Percentiles rank a stretch among this genome's conserved stretches.
phyloP scores from a whole-genome alignment of 2,329 filamentous ascomycete species.

The Zasmidium cellare region DNA sequence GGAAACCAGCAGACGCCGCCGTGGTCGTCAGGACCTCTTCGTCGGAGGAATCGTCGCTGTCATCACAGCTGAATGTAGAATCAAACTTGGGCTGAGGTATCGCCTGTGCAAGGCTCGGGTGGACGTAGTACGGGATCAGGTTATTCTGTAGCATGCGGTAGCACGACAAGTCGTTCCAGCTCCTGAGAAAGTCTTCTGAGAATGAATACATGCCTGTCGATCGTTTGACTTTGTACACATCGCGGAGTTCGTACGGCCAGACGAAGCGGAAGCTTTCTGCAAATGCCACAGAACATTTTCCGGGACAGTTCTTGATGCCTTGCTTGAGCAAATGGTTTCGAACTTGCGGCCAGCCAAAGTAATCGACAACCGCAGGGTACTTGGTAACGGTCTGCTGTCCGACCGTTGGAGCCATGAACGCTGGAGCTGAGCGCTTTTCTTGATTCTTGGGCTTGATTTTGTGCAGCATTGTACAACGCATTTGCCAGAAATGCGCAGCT shows the following conservation, averaged over 20 bases:
- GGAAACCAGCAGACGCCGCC: not conserved
- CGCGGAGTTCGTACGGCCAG: slow-evolving; percentile 21
- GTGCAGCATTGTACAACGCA: slow-evolving; percentile 21
- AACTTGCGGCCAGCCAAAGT: slow-evolving; percentile 24
- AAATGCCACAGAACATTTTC: slow-evolving; percentile 18
- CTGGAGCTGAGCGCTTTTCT: slow-evolving; percentile 6
- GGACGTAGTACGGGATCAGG: slow-evolving; percentile 20
- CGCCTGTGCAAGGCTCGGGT: slow-evolving; percentile 14
- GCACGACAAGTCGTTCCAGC: slow-evolving; percentile 14
- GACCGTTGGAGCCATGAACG: slow-evolving; percentile 18
- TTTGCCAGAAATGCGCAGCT: slow-evolving; percentile 20
- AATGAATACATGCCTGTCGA: slow-evolving; percentile 20
- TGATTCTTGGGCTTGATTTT: slow-evolving; percentile 25
- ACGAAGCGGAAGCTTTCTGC: slow-evolving; percentile 23
- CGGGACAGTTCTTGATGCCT: slow-evolving; percentile 16
- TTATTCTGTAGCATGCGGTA: slow-evolving; percentile 17
- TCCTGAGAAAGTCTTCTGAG: slow-evolving; percentile 17
- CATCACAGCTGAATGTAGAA: not conserved
- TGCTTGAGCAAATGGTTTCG: slow-evolving; percentile 17
- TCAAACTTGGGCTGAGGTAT: slow-evolving; percentile 3
- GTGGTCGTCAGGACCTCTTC: slow-evolving; percentile 7
- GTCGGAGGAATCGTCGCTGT: slow-evolving; percentile 8
- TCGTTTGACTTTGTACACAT: slow-evolving; percentile 20
- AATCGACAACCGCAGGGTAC: slow-evolving; percentile 19
- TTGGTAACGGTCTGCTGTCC: slow-evolving; percentile 9